Evolutionary conservation across 2,329 filamentous ascomycete species (phyloP), one percentile per base, ranked within the genome.

Genomic region (Ophiostoma angusticollis): DNA sequence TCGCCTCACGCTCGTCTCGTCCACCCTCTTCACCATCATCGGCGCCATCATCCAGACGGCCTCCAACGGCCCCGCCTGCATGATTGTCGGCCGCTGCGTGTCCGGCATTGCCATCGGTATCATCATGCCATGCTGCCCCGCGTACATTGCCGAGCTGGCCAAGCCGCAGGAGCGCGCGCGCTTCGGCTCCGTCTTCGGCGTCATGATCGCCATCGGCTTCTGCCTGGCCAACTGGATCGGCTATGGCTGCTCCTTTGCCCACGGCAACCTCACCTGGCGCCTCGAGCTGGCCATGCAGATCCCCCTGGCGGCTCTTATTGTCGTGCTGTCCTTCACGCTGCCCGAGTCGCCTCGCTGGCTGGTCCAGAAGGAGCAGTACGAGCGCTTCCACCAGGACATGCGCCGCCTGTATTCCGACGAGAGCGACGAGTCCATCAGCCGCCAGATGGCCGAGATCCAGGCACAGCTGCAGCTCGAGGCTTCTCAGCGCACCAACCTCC

Each of bases 141-240:
- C 51, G 12, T 55, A 55, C 39, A 39, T 54, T n/a, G 45, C 50
- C 6, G 52, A 55, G 42, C 38, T 55, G 4, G 44, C 48, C 3
- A 49, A 48, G 7, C 47, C 52, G 2, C 42, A 49, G 39, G 50
- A 50, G 23, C 47, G 53, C 8, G 53, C 45, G 1, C 49, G 50
- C 19, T 41, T 55, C 6, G 51, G 51, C 39, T 1, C 36, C 44
- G 7, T 55, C 58, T 34, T 31, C 14, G 59, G 57, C 2, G 42
- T 58, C 22, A 52, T 58, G 40, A 58, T 55, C 19, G 51, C 58
- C 1, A 40, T 58, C 7, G 61, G 60, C 3, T 62, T 55, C 36
- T 57, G 59, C 42, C 37, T 49, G 9, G 60, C 58, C 1, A 58
- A 56, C 34, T 64, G 60, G 59, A 55, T 64, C 31, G 61, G 60